Base-by-base conservation (phyloP, 495 filamentous ascomycete species). In the Aspergillus baeticus region DNA sequence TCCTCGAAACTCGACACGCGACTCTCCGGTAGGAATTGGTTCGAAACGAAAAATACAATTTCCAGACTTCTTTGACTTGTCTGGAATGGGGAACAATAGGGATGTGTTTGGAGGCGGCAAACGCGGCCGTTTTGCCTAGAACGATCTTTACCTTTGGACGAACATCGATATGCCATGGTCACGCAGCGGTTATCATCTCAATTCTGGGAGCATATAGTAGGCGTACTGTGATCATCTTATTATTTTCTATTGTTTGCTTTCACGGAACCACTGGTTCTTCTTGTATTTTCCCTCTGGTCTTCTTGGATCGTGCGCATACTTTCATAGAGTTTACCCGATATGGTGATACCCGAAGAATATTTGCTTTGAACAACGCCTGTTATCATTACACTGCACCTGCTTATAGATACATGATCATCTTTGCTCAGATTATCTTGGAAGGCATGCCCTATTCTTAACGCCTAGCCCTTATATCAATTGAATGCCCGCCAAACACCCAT, bases 41-140 rank as follows among this genome's bases (percentile, higher is more conserved):
- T 87, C 87, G 23, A 96, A 96, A 72, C 81, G 92, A 14, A 86
- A 89, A 61, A 76, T 88, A 55, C 84, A 87, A 38, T 81, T 91
- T 35, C 81, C 82, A 2, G 92, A 96, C 54, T 86, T 92, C 56
- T 96, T 95, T 60, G 90, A 94, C 58, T 69, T 96, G n/a, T 83
- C 83, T 6, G 82, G 80, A 37, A 59, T 89, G 35, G 77, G 82
- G 21, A 81, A 57, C 31, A 55, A 87, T 57, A 84, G 84, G 57
- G 90, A 92, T 61, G 69, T 80, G 51, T 80, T 80, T 66, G 86
- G 84, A 31, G 81, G 84, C 20, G 81, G 84, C 22, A 96, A 95
- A 77, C 77, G 91, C 54, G 84, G 83, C 45, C 79, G 89, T 59
- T 87, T 87, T 65, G 77, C 77, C 57, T 92, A 66, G 81, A 57